Evolutionary conservation across 768 basidiomycete species (phyloP).

Genomic region (Auriscalpium microsporum): DNA sequence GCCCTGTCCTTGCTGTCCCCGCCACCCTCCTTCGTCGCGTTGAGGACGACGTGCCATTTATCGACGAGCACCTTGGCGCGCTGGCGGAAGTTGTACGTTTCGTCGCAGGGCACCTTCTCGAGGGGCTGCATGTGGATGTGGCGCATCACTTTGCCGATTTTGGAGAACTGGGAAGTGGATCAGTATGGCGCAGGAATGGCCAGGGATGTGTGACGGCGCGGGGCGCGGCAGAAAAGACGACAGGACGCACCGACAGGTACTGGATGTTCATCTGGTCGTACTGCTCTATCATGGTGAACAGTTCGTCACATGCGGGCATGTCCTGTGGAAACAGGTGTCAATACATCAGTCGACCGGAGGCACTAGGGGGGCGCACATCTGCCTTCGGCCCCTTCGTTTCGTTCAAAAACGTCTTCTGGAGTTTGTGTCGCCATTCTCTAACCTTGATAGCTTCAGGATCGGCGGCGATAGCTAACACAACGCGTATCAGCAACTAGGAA

Average conservation of each 20-base stretch:
- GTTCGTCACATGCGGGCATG: constrained; percentile 61
- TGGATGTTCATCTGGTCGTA: constrained; percentile 73
- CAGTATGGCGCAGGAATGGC: neutral
- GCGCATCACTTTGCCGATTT: constrained; percentile 84
- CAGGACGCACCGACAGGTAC: constrained; percentile 45
- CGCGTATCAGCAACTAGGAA: neutral
- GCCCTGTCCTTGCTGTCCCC: neutral
- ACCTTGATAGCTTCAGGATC: constrained; percentile 68
- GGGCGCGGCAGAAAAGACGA: neutral
- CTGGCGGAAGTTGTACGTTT: constrained; percentile 64
- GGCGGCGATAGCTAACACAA: constrained; percentile 33
- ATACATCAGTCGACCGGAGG: neutral
- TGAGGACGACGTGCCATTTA: constrained; percentile 55
- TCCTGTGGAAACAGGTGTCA: constrained; percentile 38
- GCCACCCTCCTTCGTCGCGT: constrained; percentile 21
- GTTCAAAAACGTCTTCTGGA: constrained; percentile 81
- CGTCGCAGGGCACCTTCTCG: constrained; percentile 51
- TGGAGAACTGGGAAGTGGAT: constrained; percentile 50
- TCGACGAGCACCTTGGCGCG: constrained; percentile 63
- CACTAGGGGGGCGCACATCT: constrained; percentile 38
- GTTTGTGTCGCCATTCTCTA: constrained; percentile 85
- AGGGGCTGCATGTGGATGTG: constrained; percentile 57
- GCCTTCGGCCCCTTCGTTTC: constrained; percentile 54
- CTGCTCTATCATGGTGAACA: constrained; percentile 70
- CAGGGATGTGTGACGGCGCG: neutral